These are phyloP conservation scores for Spiromastix sp. DNA, from an alignment of 2,329 filamentous ascomycete genomes.

Conservation along the genomic window DNA sequence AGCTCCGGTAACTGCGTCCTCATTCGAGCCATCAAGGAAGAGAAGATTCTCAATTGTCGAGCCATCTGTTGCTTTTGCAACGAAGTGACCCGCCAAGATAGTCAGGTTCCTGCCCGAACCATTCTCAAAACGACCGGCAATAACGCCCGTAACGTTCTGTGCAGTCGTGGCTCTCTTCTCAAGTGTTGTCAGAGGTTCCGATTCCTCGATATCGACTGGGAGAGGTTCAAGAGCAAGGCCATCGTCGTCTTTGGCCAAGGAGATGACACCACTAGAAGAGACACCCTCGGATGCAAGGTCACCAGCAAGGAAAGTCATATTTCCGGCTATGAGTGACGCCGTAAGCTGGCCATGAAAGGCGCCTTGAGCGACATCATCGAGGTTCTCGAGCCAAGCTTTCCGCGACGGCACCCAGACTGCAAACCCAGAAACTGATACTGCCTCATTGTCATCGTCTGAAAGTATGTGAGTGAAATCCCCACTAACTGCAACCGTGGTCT, in stretches of 20 bases:
- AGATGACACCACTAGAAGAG: conserved; percentile 61
- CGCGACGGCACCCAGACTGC: conserved; percentile 85
- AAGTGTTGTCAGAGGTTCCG: conserved; percentile 12
- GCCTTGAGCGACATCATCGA: conserved; percentile 52
- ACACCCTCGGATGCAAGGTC: conserved; percentile 67
- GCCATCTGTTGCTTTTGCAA: conserved; percentile 56
- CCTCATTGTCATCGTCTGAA: conserved; percentile 41
- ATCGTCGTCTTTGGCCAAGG: conserved; percentile 37
- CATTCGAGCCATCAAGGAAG: conserved; percentile 67
- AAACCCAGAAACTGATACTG: conserved; percentile 60
- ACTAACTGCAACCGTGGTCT: conserved; percentile 67
- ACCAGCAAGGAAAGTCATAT: conserved; percentile 64
- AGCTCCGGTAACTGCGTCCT: conserved; percentile 55
- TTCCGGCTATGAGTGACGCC: conserved; percentile 51
- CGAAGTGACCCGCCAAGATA: conserved; percentile 79
- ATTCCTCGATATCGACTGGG: conserved; percentile 39
- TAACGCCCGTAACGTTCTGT: conserved; percentile 25
- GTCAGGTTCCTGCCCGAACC: conserved; percentile 55
- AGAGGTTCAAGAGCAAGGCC: conserved; percentile 30
- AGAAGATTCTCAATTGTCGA: conserved; percentile 67
- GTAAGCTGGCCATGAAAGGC: conserved; percentile 63
- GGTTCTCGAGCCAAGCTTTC: conserved; percentile 78
- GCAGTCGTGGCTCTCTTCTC: conserved; percentile 19
- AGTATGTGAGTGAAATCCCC: conserved; percentile 68
- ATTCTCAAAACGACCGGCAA: conserved; percentile 15